Evolutionary conservation across 495 filamentous ascomycete genomes (phyloP), one percentile per base, ranked within the genome.

Genomic region (Massariosphaeria phaeospora): DNA sequence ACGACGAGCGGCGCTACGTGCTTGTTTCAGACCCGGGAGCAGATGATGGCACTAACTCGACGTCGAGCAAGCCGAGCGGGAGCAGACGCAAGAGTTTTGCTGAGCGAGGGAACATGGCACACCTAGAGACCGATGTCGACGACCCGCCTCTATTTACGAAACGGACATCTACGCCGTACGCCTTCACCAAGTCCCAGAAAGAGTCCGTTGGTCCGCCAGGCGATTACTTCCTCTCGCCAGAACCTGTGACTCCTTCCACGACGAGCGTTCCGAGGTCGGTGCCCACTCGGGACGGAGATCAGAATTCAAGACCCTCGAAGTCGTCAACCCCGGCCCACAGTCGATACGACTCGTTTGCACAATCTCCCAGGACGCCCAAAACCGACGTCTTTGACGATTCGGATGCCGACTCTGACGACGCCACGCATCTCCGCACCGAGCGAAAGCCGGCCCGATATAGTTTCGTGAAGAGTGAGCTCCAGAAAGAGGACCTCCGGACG

Each of bases 101-200:
- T 42, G 56, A 59, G 44, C 55, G 55, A 8, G 56, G 52, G 26
- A 59, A 66, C 21, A 60, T 61, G 40, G 51, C 69, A 12, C 52
- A 64, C 25, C 56, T 70, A 30, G 47, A 64, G 11, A 69, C 63
- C 9, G 55, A 64, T 42, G 38, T 67, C 17, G 39, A 67, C 27
- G 52, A 62, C 15, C 48, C 61, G 9, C 63, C 66, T 9, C 51
- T 69, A 39, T 52, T 68, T 31, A 34, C 50, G 15, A 45, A 58
- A 42, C 49, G 70, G 26, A 59, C 56, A 7, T 56, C 67, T 3
- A 69, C 67, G 13, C 70, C 70, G 3, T 72, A 72, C 41, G 58
- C 67, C 11, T 67, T 59, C 51, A 65, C 63, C 12, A 69, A 65
- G 39, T 56, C 59, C 11, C 35, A 48, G 11, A 63, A 57, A 24